Base-by-base conservation (phyloP, 2,329 filamentous ascomycete genomes). In the Acephala macrosclerotiorum region DNA sequence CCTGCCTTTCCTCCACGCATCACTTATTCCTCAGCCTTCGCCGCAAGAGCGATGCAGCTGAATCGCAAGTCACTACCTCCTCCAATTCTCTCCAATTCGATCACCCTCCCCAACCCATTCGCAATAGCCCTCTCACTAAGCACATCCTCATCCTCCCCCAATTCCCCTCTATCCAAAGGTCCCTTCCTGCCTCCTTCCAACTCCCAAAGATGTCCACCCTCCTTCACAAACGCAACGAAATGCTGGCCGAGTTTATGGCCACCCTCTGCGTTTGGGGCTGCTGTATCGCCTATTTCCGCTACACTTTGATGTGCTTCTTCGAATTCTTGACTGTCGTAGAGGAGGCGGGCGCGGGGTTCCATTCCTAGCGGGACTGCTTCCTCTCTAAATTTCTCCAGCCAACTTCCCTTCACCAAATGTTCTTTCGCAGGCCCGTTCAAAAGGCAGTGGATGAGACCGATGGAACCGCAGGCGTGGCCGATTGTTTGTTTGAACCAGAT, bases 401-500 rank as follows among this genome's bases (percentile, higher is more conserved):
- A 77, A 47, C 64, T 0, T 80, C 35, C n/a, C 6, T 56, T 26
- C 2, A 4, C 3, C 14, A 68, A 57, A 29, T 63, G 45, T 11
- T 97, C 90, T 88, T 69, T 86, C 6, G 92, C 90, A 1, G 85
- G 84, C 0, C 94, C 94, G 78, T 98, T 99, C 55, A 85, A 85
- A 0, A 93, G 87, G 20, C 90, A 91, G 77, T 98, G 96, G 55
- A 98, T 78, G 33, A 98, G 80, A 0, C 92, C 96, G 82, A 97
- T 97, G 53, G 97, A 81, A 0, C 95, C 95, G 78, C 95, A 98
- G 0, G 95, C 93, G 77, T 98, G 97, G 67, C 91, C 87, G 73
- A 98, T 97, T 0, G 94, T 98, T 81, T 98, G 95, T 72, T 88
- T 91, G 84, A 94, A 98, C 96, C 95, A 99, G 8, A 97, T 75